Evolutionary conservation across 2,329 filamentous ascomycete genomes (phyloP), one percentile per base, ranked within the genome.

Genomic region (Pseudovirgaria hyperparasitica): DNA sequence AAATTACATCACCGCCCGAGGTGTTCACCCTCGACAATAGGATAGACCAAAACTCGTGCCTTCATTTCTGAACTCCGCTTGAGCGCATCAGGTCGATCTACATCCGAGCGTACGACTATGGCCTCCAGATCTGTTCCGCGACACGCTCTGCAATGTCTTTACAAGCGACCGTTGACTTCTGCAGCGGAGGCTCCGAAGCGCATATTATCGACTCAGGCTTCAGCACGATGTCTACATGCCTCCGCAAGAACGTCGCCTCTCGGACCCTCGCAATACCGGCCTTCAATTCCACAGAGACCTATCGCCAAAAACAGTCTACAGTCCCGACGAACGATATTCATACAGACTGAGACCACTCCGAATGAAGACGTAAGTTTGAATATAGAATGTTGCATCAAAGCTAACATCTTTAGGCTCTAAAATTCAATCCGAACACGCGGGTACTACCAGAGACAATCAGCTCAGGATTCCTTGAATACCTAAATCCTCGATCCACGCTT

Each of bases 281-380:
- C 47, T 18, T 34, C 43, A 26, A 20, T 41, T 10, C 48, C 42
- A 27, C 45, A 42, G 29, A 48, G 50, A 33, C 48, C 50, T 6
- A 38, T 33, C 26, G 22, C 35, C n/a, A 41, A 42, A 29, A 28
- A 34, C 41, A 49, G 45, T 42, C 36, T 19, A 14, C 39, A 36
- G 16, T 13, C 19, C 5, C 42, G 48, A 25, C 76, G 87, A 38
- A 85, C 75, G 14, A 92, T 98, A 55, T 98, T 96, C 63, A 98
- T 98, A 48, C 90, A 98, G 60, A 96, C 87, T 5, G 87, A 96
- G 50, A 72, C 70, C 39, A 98, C 90, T 2, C 90, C 90, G 15
- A 98, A 98, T 57, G 67, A 75, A n/a, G 85, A 96, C 61, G 86
- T 72, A 49, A 42, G 58, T 12, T 18, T 25, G 9, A 16, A 22